Evolutionary conservation across 2,329 filamentous ascomycete genomes (phyloP).

Genomic region (Fusarium temperatum): DNA sequence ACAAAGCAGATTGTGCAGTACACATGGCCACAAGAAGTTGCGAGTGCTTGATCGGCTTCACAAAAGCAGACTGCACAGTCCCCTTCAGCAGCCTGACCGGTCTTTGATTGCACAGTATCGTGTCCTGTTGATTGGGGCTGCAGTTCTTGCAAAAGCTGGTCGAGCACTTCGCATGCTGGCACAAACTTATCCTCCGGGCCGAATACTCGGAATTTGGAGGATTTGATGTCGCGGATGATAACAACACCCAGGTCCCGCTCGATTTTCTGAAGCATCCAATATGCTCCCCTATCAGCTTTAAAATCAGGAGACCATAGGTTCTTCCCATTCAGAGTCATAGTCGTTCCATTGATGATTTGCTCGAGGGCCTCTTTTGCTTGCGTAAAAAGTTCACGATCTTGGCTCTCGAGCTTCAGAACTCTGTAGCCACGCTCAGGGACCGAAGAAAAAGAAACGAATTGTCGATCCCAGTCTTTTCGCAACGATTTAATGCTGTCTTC

Average conservation of each 20-base stretch:
- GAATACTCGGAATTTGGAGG: slow-evolving; percentile 9
- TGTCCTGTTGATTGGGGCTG: neutral
- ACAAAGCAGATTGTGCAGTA: slow-evolving; percentile 56
- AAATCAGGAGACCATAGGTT: slow-evolving; percentile 1
- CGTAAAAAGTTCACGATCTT: neutral
- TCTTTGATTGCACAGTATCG: fast-evolving
- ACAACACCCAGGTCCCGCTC: slow-evolving; percentile 6
- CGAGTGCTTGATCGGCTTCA: slow-evolving; percentile 48
- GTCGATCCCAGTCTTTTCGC: slow-evolving; percentile 42
- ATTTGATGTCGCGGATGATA: slow-evolving; percentile 5
- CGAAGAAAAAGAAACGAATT: slow-evolving; percentile 20
- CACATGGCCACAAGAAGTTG: slow-evolving; percentile 49
- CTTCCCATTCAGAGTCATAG: slow-evolving; percentile 8
- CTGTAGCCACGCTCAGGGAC: slow-evolving; percentile 8
- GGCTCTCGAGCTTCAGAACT: slow-evolving; percentile 18
- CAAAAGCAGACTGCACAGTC: slow-evolving; percentile 49
- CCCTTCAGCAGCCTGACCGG: slow-evolving; percentile 12
- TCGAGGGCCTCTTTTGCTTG: slow-evolving; percentile 7
- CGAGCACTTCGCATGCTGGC: neutral
- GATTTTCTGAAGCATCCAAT: neutral
- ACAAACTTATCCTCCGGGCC: neutral
- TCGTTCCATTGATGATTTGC: neutral
- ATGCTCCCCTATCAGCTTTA: neutral
- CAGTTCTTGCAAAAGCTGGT: slow-evolving; percentile 41
- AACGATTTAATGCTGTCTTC: slow-evolving; percentile 42